Base-by-base conservation (phyloP, 2,329 filamentous ascomycete species). In the Thermothelomyces thermophilus region DNA sequence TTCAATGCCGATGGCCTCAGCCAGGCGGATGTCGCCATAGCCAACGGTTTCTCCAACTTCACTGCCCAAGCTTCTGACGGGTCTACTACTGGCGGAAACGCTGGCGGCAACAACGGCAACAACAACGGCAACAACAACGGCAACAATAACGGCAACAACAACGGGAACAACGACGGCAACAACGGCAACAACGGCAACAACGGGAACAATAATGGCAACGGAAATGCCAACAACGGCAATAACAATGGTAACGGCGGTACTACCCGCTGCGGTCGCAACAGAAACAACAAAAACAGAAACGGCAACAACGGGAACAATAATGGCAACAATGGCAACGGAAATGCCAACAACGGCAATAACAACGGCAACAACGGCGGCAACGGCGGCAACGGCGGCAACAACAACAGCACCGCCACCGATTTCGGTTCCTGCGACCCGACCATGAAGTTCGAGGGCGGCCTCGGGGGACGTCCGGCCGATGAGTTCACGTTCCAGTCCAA, bases 401-500 rank as follows among this genome's bases (percentile, higher is more conserved):
- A 53, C 35, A 39, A 24, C 22, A 59, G 63, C 58, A 55, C 58
- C 5, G 68, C 63, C 19, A 67, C 73, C 17, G 74, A 79, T 68
- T 79, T 80, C 57, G 76, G 76, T 47, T 64, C 65, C 31, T 80
- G 76, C 66, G 68, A 69, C 33, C 77, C 77, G 3, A 79, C 75
- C n/a, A 76, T 79, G 58, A 76, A 81, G 63, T 80, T 79, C 63
- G 71, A 77, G 55, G 75, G 73, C 50, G 80, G 79, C 16, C 75
- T 79, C 28, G 69, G 73, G 68, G 75, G 75, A 34, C 79, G 81
- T 50, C 67, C 72, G 11, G 72, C 72, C 17, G 72, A 70, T 49
- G 82, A 84, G 66, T 80, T 76, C 66, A 84, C 83, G 44, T 87
- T 86, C 76, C 79, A 83, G 65, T 76, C 84, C 45, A 75, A 75